Evolutionary conservation across 495 filamentous ascomycete genomes (phyloP), one percentile per base, ranked within the genome.

Genomic region (Trichoderma gamsii): DNA sequence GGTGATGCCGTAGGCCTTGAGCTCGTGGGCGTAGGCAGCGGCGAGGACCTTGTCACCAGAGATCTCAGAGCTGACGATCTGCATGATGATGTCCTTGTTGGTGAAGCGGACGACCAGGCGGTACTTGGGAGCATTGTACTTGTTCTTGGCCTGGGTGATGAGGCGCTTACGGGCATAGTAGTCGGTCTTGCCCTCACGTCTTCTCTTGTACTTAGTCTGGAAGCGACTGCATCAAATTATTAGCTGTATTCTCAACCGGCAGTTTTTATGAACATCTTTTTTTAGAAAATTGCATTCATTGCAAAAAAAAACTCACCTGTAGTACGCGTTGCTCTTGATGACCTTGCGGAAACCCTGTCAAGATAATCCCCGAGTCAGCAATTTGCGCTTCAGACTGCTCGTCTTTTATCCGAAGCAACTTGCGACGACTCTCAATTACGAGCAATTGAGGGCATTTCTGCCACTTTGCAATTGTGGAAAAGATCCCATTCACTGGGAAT

Each of bases 121-220:
- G 89, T 99, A 97, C 87, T 99, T 99, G 80, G 95, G 94, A 64
- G 94, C 90, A 81, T 93, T 95, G 90, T 97, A 99, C 88, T 98
- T 98, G 92, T 98, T 98, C 92, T 98, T 99, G 82, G 95, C 95
- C 87, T 99, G 95, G 83, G 92, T 93, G 88, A 97, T 96, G 82
- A 99, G 86, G 76, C 95, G 90, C 89, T 97, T 97, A 84, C 95
- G 95, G 78, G 95, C 95, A 81, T 97, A 98, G 91, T 99, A 99
- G 80, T 99, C 95, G 83, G 95, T 99, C 90, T 98, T 99, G 80
- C 95, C 95, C 80, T 88, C 79, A 71, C 95, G 89, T 79, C 95
- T 89, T 80, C 95, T 92, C 84, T 91, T 94, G 91, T 97, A 99
- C 89, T 99, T 99, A 81, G 94, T 97, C 86, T 99, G 95, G 86